These are phyloP conservation scores for Moringa oleifera DNA, from an alignment of 345 rosid species.

Conservation along the genomic window DNA sequence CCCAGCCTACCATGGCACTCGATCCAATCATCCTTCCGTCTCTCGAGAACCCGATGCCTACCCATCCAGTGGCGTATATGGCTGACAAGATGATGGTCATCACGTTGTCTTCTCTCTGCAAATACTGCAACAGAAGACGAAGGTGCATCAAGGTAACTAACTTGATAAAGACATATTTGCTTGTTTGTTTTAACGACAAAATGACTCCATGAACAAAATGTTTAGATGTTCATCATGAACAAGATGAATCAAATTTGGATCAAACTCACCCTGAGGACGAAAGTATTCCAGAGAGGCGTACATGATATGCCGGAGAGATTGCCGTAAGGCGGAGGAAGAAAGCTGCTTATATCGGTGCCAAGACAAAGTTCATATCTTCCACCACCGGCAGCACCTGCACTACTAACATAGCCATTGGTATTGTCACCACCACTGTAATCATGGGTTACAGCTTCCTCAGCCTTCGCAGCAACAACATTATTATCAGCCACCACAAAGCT, in stretches of 20 bases:
- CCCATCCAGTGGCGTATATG: conserved; percentile 88
- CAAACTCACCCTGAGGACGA: conserved; percentile 62
- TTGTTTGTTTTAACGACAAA: too few relatives aligned
- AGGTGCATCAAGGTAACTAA: too few relatives aligned
- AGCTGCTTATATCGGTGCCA: conserved; percentile 32
- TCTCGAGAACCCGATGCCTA: conserved; percentile 79
- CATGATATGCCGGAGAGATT: conserved; percentile 60
- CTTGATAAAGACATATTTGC: too few relatives aligned
- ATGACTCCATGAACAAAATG: neutral
- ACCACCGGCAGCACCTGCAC: neutral
- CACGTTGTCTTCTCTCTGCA: conserved; percentile 54
- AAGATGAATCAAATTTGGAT: neutral
- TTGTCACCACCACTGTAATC: neutral
- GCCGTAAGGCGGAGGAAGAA: conserved; percentile 79
- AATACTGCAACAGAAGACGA: conserved; percentile 37
- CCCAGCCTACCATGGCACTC: conserved; percentile 89
- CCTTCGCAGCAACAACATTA: conserved; percentile 1
- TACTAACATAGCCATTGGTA: neutral
- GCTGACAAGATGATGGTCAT: conserved; percentile 72
- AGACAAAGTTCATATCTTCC: conserved; percentile 49
- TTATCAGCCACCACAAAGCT: conserved; percentile 20
- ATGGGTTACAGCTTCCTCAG: conserved; percentile 5
- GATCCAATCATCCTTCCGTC: conserved; percentile 93
- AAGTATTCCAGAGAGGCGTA: conserved; percentile 73
- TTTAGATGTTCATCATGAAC: neutral